Percentiles rank a stretch among this genome's conserved stretches.
These are phyloP conservation scores for Naganishia onofrii DNA, from an alignment of 768 basidiomycete species.

Conservation along the genomic window DNA sequence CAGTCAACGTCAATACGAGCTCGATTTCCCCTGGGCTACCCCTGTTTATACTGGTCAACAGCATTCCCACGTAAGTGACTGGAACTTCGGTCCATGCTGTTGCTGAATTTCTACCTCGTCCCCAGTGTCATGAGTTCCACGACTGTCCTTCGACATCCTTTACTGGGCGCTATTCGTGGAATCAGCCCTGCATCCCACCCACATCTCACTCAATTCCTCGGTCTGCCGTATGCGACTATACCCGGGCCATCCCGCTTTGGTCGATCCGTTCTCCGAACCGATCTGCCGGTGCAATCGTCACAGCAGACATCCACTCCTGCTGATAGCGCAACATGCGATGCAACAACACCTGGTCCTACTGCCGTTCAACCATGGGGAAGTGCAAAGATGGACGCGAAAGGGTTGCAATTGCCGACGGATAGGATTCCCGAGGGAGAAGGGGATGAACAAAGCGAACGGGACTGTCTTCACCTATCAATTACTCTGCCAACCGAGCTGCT, in stretches of 20 bases:
- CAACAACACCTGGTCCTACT: conserved; percentile 2
- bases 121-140: neutral
- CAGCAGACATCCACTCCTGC: neutral
- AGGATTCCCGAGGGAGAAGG: conserved; percentile 20
- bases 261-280: conserved; percentile 7
- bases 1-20: no score
- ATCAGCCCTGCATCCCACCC: neutral
- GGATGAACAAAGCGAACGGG: conserved; percentile 10
- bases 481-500: neutral
- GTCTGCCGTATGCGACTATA: conserved; percentile 17
- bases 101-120: no score
- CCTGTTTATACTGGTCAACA: no score
- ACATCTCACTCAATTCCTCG: neutral
- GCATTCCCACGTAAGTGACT: no score
- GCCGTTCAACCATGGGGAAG: conserved; percentile 8
- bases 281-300: neutral
- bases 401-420: conserved; percentile 25
- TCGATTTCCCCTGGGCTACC: no score
- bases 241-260: conserved; percentile 1
- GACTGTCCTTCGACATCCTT: conserved; percentile 5
- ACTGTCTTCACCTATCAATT: conserved; percentile 20
- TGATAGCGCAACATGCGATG: neutral
- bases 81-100: no score
- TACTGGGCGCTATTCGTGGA: conserved; percentile 11
- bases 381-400: conserved; percentile 22